Evolutionary conservation across 139 green algal species (phyloP), one percentile per base, ranked within the genome.

Genomic region (Yamagishiella unicocca): DNA sequence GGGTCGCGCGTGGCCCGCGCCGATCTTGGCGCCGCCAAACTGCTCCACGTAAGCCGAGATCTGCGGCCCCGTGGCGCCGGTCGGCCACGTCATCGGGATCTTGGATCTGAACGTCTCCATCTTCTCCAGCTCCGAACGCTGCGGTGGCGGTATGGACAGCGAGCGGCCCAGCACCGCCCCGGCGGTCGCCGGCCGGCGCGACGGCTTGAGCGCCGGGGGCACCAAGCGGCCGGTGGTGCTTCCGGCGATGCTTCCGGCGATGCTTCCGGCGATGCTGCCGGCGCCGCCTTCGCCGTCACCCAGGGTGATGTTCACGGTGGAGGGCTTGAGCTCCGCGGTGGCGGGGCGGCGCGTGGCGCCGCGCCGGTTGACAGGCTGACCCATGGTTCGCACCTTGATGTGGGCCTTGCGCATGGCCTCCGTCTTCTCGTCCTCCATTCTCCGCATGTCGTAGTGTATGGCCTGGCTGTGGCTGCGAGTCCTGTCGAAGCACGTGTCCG

Each of bases 11-110:
- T 55, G 81, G 19, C 66, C 81, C 0, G 35, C 50, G 27, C 31
- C 67, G 4, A 55, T 21, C 85, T 83, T 81, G 77, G 25, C 42
- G 43, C 78, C 71, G 43, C 88, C 88, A 38, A 78, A 91, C 17
- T 27, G n/a, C 22, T 83, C 83, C 33, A 67, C 35, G 67, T 91
- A 91, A 24, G 75, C 35, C 54, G 38, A 74, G 58, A 72, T 61
- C 21, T 19, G 2, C 25, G 75, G 88, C 31, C 38, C 87, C 14
- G 22, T n/a, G 8, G 43, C 22, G 0, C 53, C 67, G 2, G 8
- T 53, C 4, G 88, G 75, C 88, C 88, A 91, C 76, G 88, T 80
- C 31, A 91, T 58, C 53, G 88, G 88, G 25, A 87, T 43, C 53
- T 79, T 85, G 81, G 9, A 55, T 50, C 33, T 45, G 61, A 90